Evolutionary conservation across 768 basidiomycete genomes (phyloP).

Genomic region (Mrakia frigida): DNA sequence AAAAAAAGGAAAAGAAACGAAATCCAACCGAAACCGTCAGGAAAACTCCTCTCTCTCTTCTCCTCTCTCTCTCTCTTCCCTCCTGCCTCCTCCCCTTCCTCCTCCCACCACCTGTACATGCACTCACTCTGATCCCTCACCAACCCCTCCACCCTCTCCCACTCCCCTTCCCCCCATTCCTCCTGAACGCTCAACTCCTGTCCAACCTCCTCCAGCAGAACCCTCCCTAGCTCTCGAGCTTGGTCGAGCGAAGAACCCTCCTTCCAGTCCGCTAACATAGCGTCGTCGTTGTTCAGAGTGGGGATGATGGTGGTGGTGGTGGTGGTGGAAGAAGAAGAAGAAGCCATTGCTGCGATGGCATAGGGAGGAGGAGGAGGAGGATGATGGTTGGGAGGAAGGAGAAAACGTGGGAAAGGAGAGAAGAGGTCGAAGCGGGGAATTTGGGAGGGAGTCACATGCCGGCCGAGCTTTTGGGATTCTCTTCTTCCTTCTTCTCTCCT

Average conservation of each 20-base stretch:
- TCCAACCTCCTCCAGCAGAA: not conserved
- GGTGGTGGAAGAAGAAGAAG: not conserved
- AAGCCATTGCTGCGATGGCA: not conserved
- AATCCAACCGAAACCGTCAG: not conserved
- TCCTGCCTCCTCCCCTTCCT: not conserved
- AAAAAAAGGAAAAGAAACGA: not conserved
- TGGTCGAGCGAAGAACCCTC: not conserved
- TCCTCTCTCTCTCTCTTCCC: not conserved
- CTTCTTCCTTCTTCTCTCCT: no score
- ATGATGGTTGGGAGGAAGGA: not conserved
- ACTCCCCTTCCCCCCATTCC: conserved; percentile 38
- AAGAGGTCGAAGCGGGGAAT: not conserved
- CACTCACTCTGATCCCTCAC: conserved; percentile 34
- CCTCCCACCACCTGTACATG: not conserved
- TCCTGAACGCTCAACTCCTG: conserved; percentile 35
- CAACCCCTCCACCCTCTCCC: conserved; percentile 38
- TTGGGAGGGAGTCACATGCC: no score
- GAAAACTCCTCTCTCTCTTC: no score
- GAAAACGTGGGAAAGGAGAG: not conserved
- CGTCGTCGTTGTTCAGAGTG: not conserved
- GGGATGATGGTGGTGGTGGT: no score
- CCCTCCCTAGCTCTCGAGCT: not conserved
- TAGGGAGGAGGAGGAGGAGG: not conserved
- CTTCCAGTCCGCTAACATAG: not conserved
- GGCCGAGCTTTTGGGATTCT: no score